Percentiles rank a stretch among this genome's conserved stretches.
These are phyloP conservation scores for Coemansia sp. DNA, from an alignment of 192 early-diverging fungal species.

Conservation along the genomic window DNA sequence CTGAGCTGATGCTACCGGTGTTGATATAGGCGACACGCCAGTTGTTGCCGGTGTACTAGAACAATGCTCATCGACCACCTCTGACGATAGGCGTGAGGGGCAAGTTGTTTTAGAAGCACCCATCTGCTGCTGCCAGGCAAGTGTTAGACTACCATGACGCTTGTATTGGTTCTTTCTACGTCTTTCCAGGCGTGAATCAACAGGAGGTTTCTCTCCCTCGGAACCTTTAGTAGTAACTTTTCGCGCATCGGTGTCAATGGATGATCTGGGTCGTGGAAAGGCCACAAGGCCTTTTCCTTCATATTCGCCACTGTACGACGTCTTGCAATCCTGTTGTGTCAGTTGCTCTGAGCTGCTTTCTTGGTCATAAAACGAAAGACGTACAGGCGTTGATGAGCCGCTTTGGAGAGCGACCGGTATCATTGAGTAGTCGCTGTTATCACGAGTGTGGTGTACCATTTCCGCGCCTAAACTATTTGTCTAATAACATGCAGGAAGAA, in stretches of 20 bases:
- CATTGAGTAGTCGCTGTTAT: constrained; percentile 14
- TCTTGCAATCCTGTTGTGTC: neutral
- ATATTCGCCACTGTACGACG: neutral
- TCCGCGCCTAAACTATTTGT: neutral
- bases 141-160: constrained; percentile 45
- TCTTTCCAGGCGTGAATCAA: constrained; percentile 34
- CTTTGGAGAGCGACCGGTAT: constrained; percentile 49
- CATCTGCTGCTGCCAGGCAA: constrained; percentile 25
- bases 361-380: constrained; percentile 12
- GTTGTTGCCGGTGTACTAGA: neutral
- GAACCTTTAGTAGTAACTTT: neutral
- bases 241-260: constrained; percentile 13
- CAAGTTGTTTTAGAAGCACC: constrained; percentile 2
- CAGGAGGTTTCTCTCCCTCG: neutral
- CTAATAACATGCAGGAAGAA: too few species aligned
- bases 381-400: constrained; percentile 34
- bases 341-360: neutral
- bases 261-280: constrained; percentile 37
- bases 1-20: constrained; percentile 13
- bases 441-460: neutral
- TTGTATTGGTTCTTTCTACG: constrained; percentile 50
- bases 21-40: constrained; percentile 26
- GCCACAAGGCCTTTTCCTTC: constrained; percentile 9
- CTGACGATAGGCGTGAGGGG: constrained; percentile 24
- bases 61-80: neutral